Base-by-base conservation (phyloP, 768 basidiomycete genomes). In the Paxillus involutus region DNA sequence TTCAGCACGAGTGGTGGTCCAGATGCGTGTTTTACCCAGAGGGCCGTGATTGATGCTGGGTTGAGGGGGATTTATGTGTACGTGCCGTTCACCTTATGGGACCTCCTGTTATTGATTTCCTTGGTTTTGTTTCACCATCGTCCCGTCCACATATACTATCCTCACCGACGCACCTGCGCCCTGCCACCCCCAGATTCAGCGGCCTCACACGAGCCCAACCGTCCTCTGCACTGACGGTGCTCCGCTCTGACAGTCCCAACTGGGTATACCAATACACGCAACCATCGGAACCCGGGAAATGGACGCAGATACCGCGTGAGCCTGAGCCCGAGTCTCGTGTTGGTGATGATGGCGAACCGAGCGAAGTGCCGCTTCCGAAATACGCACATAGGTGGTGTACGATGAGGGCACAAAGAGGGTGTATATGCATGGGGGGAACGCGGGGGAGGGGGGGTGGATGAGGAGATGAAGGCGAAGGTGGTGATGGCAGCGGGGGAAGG, bases 311-410 rank as follows among this genome's bases (percentile, higher is more conserved):
- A 14, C 63, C 82, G 0, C 75, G 78, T 4, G 71, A 74, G 49
- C 63, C 71, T 4, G 57, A 54, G 32, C 21, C 14, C 8, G 32
- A 12, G 3, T 14, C 8, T 9, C 26, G n/a, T 39, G 19, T n/a
- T 35, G 32, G 21, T 11, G 36, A 16, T 0, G 49, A 48, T 12
- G 4, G 35, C 17, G 53, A 42, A 44, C 43, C 41, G 51, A 6
- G 49, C 39, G 75, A 76, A 16, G 74, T 74, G 39, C 89, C 90
- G 0, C 57, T 73, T 4, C 80, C 89, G 7, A 75, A 90, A 48
- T 91, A 86, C 62, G 90, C 89, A 3, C 88, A 91, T 62, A 91
- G 66, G 82, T 90, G 12, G 86, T 86, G 39, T 91, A 90, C 55
- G 84, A 89, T 59, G 71, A 80, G 1, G 70, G 66, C 24, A 77